Base-by-base conservation (phyloP, 495 filamentous ascomycete species). In the Hyphodiscus hymeniophilus region DNA sequence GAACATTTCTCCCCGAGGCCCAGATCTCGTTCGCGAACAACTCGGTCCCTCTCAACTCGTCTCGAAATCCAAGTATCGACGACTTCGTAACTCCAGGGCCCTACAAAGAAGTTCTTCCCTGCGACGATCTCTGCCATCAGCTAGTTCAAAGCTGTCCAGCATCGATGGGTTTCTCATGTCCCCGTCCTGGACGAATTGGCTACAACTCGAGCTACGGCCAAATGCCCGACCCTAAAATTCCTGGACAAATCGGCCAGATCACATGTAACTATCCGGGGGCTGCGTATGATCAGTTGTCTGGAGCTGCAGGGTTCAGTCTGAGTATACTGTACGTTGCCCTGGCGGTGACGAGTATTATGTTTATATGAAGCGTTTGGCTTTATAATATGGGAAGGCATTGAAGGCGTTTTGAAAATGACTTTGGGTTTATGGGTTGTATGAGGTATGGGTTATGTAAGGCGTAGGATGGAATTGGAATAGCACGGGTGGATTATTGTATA, bases 61-160 rank as follows among this genome's bases (percentile, higher is more conserved):
- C 82, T 15, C 73, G 90, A 4, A 94, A 85, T 52, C 53, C 72
- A 3, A 54, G 72, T 28, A 94, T 97, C 53, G 89, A 96, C 58
- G 41, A 62, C 1, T 34, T 63, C 0, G 77, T 97, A 53, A 56
- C 72, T 41, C 92, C 92, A 0, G 92, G 94, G 0, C 91, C 92
- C 0, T 96, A 97, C 64, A 94, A 89, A 60, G 92, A 99, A 66
- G 58, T 97, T 22, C 69, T 95, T 28, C 92, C 92, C 0, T 95
- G 89, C 59, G 70, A 81, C 42, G 79, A 89, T 52, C 64, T 94
- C 33, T 99, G 92, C 65, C 87, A 89, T 60, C 73, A 78, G 16
- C 68, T 97, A 2, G 85, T 94, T 16, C 79, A 80, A 64, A 85
- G 73, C 58, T 99, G 92, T 70, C 89, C 94, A 3, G 71, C 86